Evolutionary conservation across 352 stramenopile species (phyloP).

Genomic region (Globisporangium cederbergense): DNA sequence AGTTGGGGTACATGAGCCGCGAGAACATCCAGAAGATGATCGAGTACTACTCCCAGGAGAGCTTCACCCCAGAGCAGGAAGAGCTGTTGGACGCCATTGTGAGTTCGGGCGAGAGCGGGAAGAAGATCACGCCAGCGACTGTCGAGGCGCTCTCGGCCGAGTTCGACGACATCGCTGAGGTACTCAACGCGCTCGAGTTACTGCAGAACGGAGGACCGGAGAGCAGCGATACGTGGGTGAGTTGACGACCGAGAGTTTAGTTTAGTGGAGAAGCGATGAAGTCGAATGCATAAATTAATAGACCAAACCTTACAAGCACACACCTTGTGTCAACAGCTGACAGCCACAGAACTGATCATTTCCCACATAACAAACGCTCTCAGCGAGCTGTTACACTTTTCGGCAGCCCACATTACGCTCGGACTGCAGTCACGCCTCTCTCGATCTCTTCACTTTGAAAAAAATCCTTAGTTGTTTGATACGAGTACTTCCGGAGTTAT

Average conservation of each 20-base stretch:
- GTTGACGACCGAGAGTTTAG: not conserved
- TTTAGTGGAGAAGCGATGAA: too few relatives aligned
- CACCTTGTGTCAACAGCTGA: too few relatives aligned
- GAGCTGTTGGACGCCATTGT: conserved; percentile 15
- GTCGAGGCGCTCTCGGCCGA: conserved; percentile 16
- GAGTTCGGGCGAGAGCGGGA: not conserved
- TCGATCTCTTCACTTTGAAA: too few relatives aligned
- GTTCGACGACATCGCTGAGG: conserved; percentile 13
- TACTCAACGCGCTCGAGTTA: conserved; percentile 7
- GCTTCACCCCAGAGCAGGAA: conserved; percentile 26
- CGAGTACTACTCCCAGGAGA: conserved; percentile 59
- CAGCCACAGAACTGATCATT: too few relatives aligned
- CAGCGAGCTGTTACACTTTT: too few relatives aligned
- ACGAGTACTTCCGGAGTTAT: too few relatives aligned
- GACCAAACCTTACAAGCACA: too few relatives aligned
- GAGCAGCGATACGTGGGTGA: conserved; percentile 8
- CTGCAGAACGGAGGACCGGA: conserved; percentile 5
- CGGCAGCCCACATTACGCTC: too few relatives aligned
- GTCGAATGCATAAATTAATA: too few relatives aligned
- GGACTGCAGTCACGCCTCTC: too few relatives aligned
- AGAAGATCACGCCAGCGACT: conserved; percentile 32
- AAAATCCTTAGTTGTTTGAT: too few relatives aligned
- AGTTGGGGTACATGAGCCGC: conserved; percentile 57
- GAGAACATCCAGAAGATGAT: conserved; percentile 54
- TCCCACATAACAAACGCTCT: too few relatives aligned